These are phyloP conservation scores for Entomortierella parvispora DNA, from an alignment of 192 early-diverging fungal species.

Conservation along the genomic window DNA sequence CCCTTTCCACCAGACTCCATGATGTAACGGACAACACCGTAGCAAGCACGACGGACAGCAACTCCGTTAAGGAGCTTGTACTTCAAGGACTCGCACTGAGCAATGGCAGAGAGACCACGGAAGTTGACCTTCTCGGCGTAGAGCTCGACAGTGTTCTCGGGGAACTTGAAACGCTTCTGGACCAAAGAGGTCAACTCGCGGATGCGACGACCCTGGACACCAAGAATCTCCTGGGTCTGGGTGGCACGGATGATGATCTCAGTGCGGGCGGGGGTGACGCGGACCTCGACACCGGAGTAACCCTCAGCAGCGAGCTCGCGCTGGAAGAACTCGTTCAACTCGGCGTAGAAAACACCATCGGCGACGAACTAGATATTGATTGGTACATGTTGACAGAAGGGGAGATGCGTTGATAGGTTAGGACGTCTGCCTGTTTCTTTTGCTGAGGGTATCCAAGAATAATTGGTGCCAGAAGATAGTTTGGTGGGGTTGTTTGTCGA, in stretches of 20 bases:
- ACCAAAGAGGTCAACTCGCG: conserved; percentile 97
- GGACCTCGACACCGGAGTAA: conserved; percentile 99
- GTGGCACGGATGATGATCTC: conserved; percentile 99
- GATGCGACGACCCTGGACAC: conserved; percentile 98
- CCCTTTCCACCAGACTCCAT: conserved; percentile 99
- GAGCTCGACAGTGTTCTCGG: conserved; percentile 97
- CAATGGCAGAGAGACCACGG: conserved; percentile 97
- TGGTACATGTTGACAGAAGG: too few relatives aligned
- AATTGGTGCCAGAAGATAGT: conserved; percentile 17
- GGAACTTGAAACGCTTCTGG: conserved; percentile 99
- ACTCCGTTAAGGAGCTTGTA: conserved; percentile 98
- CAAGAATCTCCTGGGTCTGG: conserved; percentile 97
- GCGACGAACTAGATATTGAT: conserved; percentile 99
- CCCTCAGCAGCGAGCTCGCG: conserved; percentile 97
- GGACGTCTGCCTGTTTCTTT: neutral
- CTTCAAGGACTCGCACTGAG: conserved; percentile 98
- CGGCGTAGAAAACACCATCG: conserved; percentile 99
- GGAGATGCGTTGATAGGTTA: conserved; percentile 1
- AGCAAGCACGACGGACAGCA: conserved; percentile 96
- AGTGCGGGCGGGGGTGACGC: conserved; percentile 98
- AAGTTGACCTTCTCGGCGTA: conserved; percentile 98
- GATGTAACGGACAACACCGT: conserved; percentile 98
- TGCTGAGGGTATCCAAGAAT: too few relatives aligned
- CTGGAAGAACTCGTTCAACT: conserved; percentile 99
- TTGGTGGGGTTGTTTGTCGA: conserved; percentile 16